Conservation (phyloP, 441 rosid species). For the Aquilaria agallochum region DNA sequence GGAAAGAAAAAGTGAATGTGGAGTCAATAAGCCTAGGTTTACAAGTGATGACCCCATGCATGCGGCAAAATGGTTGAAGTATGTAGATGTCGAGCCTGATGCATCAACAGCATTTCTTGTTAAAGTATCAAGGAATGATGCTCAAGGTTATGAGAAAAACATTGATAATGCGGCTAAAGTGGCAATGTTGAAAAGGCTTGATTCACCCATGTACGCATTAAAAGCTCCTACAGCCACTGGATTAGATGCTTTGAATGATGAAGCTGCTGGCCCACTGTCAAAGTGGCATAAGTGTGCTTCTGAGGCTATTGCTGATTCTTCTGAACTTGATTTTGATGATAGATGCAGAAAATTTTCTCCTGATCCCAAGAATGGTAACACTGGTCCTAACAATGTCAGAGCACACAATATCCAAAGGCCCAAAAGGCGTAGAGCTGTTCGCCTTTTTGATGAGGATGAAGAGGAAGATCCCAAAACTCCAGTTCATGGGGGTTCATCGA, state of each 20-base stretch:
- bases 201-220: slow-evolving; percentile 32
- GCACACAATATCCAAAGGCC: slow-evolving; percentile 29
- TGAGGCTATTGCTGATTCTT: slow-evolving; percentile 51
- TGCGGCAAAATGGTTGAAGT: slow-evolving; percentile 44
- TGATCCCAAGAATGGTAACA: slow-evolving; percentile 29
- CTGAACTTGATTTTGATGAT: slow-evolving; percentile 31
- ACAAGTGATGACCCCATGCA: slow-evolving; percentile 31
- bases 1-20: slow-evolving; percentile 41
- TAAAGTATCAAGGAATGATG: slow-evolving; percentile 24
- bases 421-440: slow-evolving; percentile 79
- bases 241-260: slow-evolving; percentile 41
- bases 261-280: slow-evolving; percentile 53
- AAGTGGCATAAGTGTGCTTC: slow-evolving; percentile 53
- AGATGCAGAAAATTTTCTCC: slow-evolving; percentile 33
- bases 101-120: slow-evolving; percentile 17
- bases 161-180: slow-evolving; percentile 33
- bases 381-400: slow-evolving; percentile 25
- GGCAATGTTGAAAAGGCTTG: slow-evolving; percentile 16
- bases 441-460: slow-evolving; percentile 62
- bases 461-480: slow-evolving; percentile 86
- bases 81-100: slow-evolving; percentile 31
- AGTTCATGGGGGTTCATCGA: slow-evolving; percentile 55
- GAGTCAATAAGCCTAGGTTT: slow-evolving; percentile 29
- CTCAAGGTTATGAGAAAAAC: slow-evolving; percentile 21
- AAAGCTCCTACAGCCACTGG: slow-evolving; percentile 35